phyloP scores from a whole-genome alignment of 805 yeast genomes.

The Starmerella kuoi region DNA sequence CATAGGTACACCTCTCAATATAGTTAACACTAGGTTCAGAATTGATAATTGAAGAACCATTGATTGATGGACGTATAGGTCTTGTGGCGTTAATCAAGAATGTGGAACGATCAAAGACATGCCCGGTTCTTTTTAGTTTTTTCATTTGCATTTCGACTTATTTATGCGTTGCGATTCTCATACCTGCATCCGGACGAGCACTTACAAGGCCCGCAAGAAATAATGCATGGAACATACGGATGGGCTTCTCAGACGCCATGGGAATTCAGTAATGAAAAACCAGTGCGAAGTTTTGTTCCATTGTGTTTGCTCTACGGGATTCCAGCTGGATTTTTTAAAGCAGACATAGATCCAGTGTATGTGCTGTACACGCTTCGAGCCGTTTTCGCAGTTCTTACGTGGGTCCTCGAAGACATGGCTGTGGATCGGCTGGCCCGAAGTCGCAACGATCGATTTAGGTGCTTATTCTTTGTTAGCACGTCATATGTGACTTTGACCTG shows the following conservation, averaged over 20 bases:
- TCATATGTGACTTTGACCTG: slow-evolving; percentile 64
- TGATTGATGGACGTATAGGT: no score
- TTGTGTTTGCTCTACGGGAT: slow-evolving; percentile 51
- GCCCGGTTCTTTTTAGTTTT: slow-evolving; percentile 41
- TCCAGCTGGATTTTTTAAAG: slow-evolving; percentile 41
- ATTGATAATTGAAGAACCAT: no score
- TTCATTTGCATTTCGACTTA: slow-evolving; percentile 39
- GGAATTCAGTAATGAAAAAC: slow-evolving; percentile 55
- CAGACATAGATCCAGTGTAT: slow-evolving; percentile 35
- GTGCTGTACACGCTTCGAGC: slow-evolving; percentile 45
- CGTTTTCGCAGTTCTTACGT: slow-evolving; percentile 32
- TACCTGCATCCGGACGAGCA: slow-evolving; percentile 98
- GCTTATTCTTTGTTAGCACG: slow-evolving; percentile 35
- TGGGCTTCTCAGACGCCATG: slow-evolving; percentile 52
- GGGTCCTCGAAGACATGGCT: slow-evolving; percentile 32
- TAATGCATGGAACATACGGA: slow-evolving; percentile 36
- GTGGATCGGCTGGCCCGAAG: slow-evolving; percentile 39
- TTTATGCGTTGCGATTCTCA: slow-evolving; percentile 55
- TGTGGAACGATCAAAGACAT: slow-evolving; percentile 8
- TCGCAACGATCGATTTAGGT: slow-evolving; percentile 36
- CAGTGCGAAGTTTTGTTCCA: slow-evolving; percentile 64
- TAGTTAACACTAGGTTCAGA: no score
- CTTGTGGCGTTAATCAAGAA: no score
- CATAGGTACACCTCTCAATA: no score
- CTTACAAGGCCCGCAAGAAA: slow-evolving; percentile 75